Evolutionary conservation across 148 eudicot genomes (phyloP).

Genomic region (Fagopyrum tataricum): DNA sequence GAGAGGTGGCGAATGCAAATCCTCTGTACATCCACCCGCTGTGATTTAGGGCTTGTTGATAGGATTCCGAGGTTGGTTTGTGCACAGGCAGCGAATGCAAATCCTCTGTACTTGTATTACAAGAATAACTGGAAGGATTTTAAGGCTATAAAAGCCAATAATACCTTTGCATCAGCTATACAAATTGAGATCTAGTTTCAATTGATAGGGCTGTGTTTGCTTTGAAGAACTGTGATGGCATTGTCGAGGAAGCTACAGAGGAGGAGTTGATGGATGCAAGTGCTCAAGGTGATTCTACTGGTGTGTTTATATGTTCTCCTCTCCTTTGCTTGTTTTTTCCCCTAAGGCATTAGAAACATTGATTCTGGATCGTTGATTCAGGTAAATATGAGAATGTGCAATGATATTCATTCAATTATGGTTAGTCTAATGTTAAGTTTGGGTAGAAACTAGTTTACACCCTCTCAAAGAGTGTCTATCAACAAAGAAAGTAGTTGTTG

Average conservation of each 20-base stretch:
- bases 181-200: constrained; percentile 97
- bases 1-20: too few relatives aligned
- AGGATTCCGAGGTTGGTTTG: constrained; percentile 78
- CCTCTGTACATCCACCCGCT: too few relatives aligned
- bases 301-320: constrained; percentile 97
- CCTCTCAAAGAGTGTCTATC: too few relatives aligned
- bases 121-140: constrained; percentile 79
- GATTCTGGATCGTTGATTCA: too few relatives aligned
- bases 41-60: constrained; percentile 79
- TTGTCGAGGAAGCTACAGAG: constrained; percentile 95
- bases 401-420: too few relatives aligned
- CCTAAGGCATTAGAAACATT: too few relatives aligned
- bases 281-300: constrained; percentile 95
- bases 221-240: constrained; percentile 58
- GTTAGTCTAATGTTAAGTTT: too few relatives aligned
- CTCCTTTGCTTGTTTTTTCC: too few relatives aligned
- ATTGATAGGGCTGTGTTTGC: constrained; percentile 89
- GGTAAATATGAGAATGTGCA: too few relatives aligned
- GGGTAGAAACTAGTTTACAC: too few relatives aligned
- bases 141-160: constrained; percentile 65
- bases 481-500: too few relatives aligned
- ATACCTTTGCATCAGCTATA: constrained; percentile 89
- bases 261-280: constrained; percentile 96
- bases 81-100: constrained; percentile 95
- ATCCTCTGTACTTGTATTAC: constrained; percentile 69